phyloP scores from a whole-genome alignment of 495 filamentous ascomycete genomes.

The Melanomma pulvis-pyrius region DNA sequence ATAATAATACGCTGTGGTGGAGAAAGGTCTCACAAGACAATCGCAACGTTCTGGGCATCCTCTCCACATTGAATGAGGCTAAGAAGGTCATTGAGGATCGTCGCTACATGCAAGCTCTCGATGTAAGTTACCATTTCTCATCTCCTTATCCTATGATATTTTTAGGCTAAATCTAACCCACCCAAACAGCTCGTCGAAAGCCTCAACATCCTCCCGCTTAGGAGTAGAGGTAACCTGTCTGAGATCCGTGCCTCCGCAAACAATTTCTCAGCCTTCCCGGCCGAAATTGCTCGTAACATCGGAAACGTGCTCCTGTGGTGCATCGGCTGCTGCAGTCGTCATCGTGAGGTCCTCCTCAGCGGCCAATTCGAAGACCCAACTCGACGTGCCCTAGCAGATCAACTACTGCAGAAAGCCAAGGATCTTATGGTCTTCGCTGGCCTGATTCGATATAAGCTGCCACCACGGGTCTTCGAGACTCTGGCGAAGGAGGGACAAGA shows the following conservation, averaged over 20 bases:
- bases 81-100: constrained; percentile 69
- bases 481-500: constrained; percentile 77
- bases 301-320: constrained; percentile 91
- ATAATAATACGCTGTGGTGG: constrained; percentile 71
- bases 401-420: constrained; percentile 73
- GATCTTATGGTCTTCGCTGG: constrained; percentile 95
- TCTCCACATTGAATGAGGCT: constrained; percentile 77
- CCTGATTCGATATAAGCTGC: constrained; percentile 85
- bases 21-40: constrained; percentile 67
- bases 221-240: constrained; percentile 67
- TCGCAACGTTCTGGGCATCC: constrained; percentile 67
- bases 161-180: constrained; percentile 2
- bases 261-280: constrained; percentile 69
- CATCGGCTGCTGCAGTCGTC: constrained; percentile 75
- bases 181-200: constrained; percentile 65
- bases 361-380: constrained; percentile 72
- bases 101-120: constrained; percentile 75
- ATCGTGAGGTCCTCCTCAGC: constrained; percentile 66
- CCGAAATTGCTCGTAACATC: constrained; percentile 80
- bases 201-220: constrained; percentile 77
- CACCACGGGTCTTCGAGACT: constrained; percentile 74
- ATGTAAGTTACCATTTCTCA: constrained; percentile 63
- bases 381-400: constrained; percentile 66
- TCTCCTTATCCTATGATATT: not conserved
- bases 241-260: constrained; percentile 74